A percentile compares a stretch with the other conserved stretches of the same genome.
phyloP scores from a whole-genome alignment of 2,329 filamentous ascomycete species.

The Arthrinium phaeospermum region DNA sequence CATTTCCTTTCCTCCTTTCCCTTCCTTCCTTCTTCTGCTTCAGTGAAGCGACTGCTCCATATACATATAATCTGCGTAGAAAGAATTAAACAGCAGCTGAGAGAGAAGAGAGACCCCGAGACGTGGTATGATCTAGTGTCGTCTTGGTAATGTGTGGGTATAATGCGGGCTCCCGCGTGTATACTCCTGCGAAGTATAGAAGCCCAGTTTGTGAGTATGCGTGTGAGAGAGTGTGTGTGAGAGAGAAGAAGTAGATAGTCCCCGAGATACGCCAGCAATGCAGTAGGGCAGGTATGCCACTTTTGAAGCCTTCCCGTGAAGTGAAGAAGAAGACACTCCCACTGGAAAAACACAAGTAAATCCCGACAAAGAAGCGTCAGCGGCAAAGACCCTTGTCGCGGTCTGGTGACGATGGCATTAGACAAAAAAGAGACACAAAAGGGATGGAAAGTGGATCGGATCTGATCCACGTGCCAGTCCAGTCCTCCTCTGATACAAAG shows the following conservation, averaged over 20 bases:
- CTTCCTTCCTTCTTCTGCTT: not conserved
- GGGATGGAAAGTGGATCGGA: not conserved
- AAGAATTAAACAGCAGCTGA: not conserved
- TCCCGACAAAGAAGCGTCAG: not conserved
- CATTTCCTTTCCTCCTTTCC: no score
- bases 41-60: not conserved
- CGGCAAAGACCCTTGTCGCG: constrained; percentile 1
- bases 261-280: constrained; percentile 3
- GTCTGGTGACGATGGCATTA: not conserved
- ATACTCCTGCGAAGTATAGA: not conserved
- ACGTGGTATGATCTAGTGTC: not conserved
- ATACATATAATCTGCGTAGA: not conserved
- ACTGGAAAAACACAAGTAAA: not conserved
- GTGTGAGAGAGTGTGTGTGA: not conserved
- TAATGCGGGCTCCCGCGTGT: not conserved
- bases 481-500: not conserved
- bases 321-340: not conserved
- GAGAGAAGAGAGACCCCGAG: not conserved
- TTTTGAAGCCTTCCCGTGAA: constrained; percentile 1
- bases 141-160: constrained; percentile 3
- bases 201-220: not conserved
- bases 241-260: not conserved
- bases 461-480: constrained; percentile 3
- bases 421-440: not conserved
- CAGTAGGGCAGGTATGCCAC: constrained; percentile 1